Conservation (phyloP, 306 rosid species). For the Vachellia pachyceras region DNA sequence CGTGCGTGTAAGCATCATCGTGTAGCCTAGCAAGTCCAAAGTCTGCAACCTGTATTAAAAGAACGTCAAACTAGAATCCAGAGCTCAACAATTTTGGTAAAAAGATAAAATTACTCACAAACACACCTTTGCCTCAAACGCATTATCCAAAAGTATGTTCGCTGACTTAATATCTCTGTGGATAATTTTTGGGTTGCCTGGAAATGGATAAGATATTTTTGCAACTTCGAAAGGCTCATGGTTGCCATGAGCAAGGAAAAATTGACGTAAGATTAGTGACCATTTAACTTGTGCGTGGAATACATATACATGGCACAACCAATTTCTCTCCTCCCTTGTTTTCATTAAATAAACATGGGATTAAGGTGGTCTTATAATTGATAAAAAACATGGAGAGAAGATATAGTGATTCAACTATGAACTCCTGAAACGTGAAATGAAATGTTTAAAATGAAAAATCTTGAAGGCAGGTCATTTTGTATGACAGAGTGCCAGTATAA, state of each 20-base stretch:
- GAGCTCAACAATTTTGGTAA: neutral
- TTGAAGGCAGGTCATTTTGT: neutral
- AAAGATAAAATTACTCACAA: neutral
- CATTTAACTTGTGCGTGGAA: constrained; percentile 5
- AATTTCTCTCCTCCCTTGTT: neutral
- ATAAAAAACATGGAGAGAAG: neutral
- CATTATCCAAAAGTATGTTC: constrained; percentile 84
- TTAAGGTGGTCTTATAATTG: neutral
- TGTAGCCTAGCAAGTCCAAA: constrained; percentile 94
- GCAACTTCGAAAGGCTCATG: constrained; percentile 21
- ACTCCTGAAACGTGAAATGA: neutral
- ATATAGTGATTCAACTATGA: neutral
- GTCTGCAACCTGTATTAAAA: constrained; percentile 80
- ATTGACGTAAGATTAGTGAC: neutral
- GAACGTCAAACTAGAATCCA: constrained; percentile 31
- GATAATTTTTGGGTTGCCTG: constrained; percentile 93
- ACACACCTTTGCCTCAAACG: constrained; percentile 76
- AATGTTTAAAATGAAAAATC: neutral
- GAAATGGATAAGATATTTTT: constrained; percentile 38
- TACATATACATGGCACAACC: constrained; percentile 3
- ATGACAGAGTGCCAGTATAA: neutral
- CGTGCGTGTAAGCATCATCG: constrained; percentile 75
- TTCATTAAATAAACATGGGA: neutral
- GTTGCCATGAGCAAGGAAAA: neutral
- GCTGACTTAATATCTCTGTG: constrained; percentile 95